These are phyloP conservation scores for Cyberlindnera japonica DNA, from an alignment of 805 yeast genomes.

Conservation along the genomic window DNA sequence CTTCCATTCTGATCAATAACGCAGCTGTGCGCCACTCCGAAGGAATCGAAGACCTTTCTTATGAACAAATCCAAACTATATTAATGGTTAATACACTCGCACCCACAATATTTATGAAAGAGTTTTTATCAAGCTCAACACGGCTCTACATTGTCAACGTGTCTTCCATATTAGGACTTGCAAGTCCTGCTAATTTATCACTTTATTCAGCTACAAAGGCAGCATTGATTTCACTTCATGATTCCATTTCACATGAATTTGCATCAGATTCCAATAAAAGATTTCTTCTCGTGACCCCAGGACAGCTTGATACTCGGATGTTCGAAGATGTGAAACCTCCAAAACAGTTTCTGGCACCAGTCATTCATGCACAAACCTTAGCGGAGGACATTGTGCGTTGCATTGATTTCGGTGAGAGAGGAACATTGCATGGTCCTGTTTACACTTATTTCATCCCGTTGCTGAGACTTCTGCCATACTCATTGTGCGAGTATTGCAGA, in stretches of 20 bases:
- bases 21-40: slow-evolving; percentile 69
- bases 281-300: slow-evolving; percentile 75
- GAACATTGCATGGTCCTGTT: slow-evolving; percentile 66
- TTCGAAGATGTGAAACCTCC: slow-evolving; percentile 78
- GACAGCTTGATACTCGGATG: slow-evolving; percentile 75
- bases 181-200: slow-evolving; percentile 72
- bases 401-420: slow-evolving; percentile 59
- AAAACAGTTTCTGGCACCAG: slow-evolving; percentile 71
- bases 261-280: slow-evolving; percentile 51
- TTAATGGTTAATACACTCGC: slow-evolving; percentile 64
- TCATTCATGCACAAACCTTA: slow-evolving; percentile 54
- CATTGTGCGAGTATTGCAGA: slow-evolving; percentile 39
- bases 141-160: slow-evolving; percentile 76
- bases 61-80: slow-evolving; percentile 51
- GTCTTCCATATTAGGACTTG: slow-evolving; percentile 75
- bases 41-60: slow-evolving; percentile 44
- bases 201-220: slow-evolving; percentile 88
- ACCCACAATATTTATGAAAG: slow-evolving; percentile 61
- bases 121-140: slow-evolving; percentile 49
- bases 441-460: slow-evolving; percentile 71
- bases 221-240: slow-evolving; percentile 79
- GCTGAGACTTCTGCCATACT: slow-evolving; percentile 66
- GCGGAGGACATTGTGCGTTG: slow-evolving; percentile 54
- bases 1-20: slow-evolving; percentile 72
- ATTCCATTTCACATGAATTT: slow-evolving; percentile 71